Conservation (phyloP, 1,284 basidiomycete species). For the Moesziomyces parantarcticus region DNA sequence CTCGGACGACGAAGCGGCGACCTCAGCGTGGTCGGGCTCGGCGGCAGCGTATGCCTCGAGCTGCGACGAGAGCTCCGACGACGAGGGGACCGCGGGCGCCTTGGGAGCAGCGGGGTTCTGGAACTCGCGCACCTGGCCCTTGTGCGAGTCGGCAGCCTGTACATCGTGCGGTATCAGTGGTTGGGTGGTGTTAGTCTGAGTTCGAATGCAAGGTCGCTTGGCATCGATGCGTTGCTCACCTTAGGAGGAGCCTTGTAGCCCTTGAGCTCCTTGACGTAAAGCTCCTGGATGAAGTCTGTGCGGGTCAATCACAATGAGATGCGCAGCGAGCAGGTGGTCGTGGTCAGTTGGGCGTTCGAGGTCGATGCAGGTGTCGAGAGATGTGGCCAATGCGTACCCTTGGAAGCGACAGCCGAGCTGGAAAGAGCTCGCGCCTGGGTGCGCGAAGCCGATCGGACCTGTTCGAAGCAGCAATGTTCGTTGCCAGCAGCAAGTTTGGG, state of each 20-base stretch:
- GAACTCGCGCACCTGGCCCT: conserved; percentile 69
- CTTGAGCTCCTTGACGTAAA: conserved; percentile 90
- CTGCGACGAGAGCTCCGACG: conserved; percentile 68
- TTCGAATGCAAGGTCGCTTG: conserved; percentile 3
- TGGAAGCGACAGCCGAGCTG: conserved; percentile 61
- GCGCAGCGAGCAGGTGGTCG: too few species aligned
- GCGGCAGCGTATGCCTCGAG: conserved; percentile 68
- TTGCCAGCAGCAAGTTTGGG: neutral
- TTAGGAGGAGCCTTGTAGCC: conserved; percentile 77
- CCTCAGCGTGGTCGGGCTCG: conserved; percentile 62
- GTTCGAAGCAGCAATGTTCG: conserved; percentile 5
- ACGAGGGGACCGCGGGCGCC: conserved; percentile 68
- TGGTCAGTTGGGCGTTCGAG: conserved; percentile 1
- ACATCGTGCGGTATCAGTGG: neutral
- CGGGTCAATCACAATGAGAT: too few species aligned
- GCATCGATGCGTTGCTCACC: conserved; percentile 48
- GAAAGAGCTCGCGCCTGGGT: conserved; percentile 59
- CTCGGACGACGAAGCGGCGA: conserved; percentile 39
- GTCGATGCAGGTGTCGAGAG: neutral
- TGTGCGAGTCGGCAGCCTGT: conserved; percentile 65
- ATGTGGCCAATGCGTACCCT: conserved; percentile 51
- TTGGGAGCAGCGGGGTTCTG: conserved; percentile 68
- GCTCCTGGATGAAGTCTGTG: conserved; percentile 88
- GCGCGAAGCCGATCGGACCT: conserved; percentile 50
- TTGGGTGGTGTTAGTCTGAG: neutral